Evolutionary conservation across 306 rosid genomes (phyloP), one percentile per base, ranked within the genome.

Genomic region (Acacia confusa): DNA sequence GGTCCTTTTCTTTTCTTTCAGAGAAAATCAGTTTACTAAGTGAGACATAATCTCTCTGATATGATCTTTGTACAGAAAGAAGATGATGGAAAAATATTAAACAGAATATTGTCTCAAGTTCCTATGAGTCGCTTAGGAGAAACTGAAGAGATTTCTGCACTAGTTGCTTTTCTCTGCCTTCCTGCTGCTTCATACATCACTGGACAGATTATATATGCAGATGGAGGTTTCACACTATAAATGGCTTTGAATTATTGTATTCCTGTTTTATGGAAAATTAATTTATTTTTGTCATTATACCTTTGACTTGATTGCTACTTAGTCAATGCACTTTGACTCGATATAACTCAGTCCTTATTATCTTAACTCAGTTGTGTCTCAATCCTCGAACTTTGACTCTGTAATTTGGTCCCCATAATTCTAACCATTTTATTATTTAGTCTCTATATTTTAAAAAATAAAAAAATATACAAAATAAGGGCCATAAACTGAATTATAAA

Each of bases 141-240:
- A 2, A 34, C 66, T 24, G 12, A 25, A 10, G 66, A 60, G 66
- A 27, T 60, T 25, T 60, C 66, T 11, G 66, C 66, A 4, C 16
- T 60, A 3, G 66, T 60, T 25, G 66, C 34, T 25, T 60, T 60
- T 17, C 66, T 60, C 5, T 60, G 66, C 34, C 66, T 60, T 60
- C 66, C 66, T 60, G 66, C 66, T 60, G 66, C 66, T 60, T 60
- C 66, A 13, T 60, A 60, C 34, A 60, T 60, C 66, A 60, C 66
- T 60, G 34, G 66, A 25, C 66, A 60, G 7, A 60, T 60, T 11
- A 60, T 60, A 10, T 11, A 2, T 24, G 66, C 66, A 3, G 34
- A 60, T 60, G 66, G 66, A 60, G 66, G 66, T 0, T 60, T 25
- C 66, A 3, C 66, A 19, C 4, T 8, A 8, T 55, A 20, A 55